These are phyloP conservation scores for Diutina neorugosa DNA, from an alignment of 1,139 yeast genomes.

Conservation along the genomic window DNA sequence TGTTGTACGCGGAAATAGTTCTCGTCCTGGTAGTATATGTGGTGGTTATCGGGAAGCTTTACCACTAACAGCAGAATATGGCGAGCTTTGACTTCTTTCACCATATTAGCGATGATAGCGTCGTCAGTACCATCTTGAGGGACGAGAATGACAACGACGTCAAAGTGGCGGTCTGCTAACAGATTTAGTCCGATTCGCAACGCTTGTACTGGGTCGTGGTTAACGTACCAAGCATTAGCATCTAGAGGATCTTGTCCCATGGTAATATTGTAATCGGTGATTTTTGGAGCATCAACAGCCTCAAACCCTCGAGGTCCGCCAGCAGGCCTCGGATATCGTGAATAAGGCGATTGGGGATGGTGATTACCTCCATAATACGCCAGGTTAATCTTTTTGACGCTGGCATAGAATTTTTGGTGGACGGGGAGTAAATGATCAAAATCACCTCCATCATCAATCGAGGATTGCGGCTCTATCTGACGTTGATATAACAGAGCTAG, in stretches of 20 bases:
- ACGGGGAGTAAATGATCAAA: slow-evolving; percentile 1
- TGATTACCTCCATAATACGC: not conserved
- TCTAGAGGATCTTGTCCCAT: not conserved
- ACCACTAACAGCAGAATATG: not conserved
- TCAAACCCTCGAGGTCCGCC: not conserved
- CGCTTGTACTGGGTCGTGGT: not conserved
- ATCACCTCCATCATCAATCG: not conserved
- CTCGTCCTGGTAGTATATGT: slow-evolving; percentile 2
- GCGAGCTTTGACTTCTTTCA: not conserved
- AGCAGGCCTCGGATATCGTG: not conserved
- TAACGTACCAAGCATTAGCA: not conserved
- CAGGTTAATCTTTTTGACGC: not conserved
- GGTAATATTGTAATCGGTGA: not conserved
- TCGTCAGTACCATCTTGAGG: not conserved
- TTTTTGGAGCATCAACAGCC: not conserved
- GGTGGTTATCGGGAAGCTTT: not conserved
- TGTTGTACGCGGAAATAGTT: not conserved
- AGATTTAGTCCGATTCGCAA: not conserved
- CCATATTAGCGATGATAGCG: not conserved
- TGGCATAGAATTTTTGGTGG: not conserved
- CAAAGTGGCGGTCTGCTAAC: not conserved
- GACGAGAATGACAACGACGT: not conserved
- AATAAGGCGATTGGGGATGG: not conserved
- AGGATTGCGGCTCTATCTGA: not conserved
- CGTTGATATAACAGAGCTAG: not conserved